A percentile compares a stretch with the other conserved stretches of the same genome.
These are phyloP conservation scores for Globisporangium iwayamae DNA, from an alignment of 352 stramenopile genomes.

Conservation along the genomic window DNA sequence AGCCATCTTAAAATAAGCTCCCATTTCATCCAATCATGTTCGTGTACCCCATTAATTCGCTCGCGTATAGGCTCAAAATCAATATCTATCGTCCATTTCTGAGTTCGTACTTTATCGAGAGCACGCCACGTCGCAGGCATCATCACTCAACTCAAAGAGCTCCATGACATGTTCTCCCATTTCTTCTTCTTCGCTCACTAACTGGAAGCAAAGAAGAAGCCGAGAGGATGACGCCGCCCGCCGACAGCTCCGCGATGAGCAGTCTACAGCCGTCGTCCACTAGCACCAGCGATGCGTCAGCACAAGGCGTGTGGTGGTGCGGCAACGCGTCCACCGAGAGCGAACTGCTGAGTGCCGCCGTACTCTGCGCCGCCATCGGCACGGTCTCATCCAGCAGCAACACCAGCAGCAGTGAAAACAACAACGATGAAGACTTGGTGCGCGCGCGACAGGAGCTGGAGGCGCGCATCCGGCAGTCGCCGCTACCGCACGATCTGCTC, in stretches of 20 bases:
- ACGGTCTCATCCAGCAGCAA: constrained; percentile 17
- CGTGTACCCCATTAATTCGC: not conserved
- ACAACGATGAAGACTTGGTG: constrained; percentile 9
- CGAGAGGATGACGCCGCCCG: not conserved
- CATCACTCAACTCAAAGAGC: not conserved
- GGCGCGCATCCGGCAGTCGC: constrained; percentile 55
- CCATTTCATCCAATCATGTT: not conserved
- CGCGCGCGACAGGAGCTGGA: constrained; percentile 38
- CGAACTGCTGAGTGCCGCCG: constrained; percentile 67
- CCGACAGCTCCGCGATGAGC: not conserved
- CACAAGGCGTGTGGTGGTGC: constrained; percentile 41
- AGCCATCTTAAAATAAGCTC: not conserved
- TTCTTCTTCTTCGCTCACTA: not conserved
- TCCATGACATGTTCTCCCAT: not conserved
- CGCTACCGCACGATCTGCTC: constrained; percentile 57
- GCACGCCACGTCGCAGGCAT: not conserved
- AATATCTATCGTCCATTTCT: not conserved
- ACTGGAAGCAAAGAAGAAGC: not conserved
- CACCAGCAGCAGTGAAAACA: constrained; percentile 14
- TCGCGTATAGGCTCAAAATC: not conserved
- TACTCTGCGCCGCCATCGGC: constrained; percentile 66
- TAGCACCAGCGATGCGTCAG: constrained; percentile 3
- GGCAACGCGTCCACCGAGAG: constrained; percentile 54
- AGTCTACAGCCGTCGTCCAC: not conserved
- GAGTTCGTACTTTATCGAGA: not conserved